Base-by-base conservation (phyloP, 805 yeast species). In the Lachancea meyersii region DNA sequence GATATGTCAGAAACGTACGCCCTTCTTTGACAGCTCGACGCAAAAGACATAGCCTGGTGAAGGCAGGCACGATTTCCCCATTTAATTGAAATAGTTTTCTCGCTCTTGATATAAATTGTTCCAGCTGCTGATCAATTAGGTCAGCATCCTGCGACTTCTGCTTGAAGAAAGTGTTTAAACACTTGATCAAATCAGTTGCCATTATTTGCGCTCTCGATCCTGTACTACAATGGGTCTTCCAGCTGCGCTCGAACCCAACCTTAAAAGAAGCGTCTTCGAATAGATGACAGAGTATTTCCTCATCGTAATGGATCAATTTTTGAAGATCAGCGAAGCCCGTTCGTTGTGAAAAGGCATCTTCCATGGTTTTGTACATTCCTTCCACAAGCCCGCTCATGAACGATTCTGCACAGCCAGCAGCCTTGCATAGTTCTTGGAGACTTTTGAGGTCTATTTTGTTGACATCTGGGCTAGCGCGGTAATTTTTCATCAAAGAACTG, bases 1-100 rank as follows among this genome's bases (percentile, higher is more conserved):
- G 14, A n/a, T 11, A 5, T 14, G 9, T 31, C 18, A 38, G 22
- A 20, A 36, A 36, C 11, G 23, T 3, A 18, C 19, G 23, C 33
- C 40, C 40, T 19, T 36, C 19, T 30, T 27, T 26, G 10, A 36
- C 13, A 5, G 40, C 32, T 19, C 33, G 17, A 18, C 40, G 32
- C 8, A 28, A 23, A 13, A 36, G 13, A 23, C 40, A 18, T n/a
- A 11, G 32, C 8, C 27, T 20, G 23, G 27, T 11, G 14, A 17
- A 28, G 11, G 31, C 22, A 13, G 22, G 20, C 11, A 18, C 19
- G 26, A 36, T 21, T 3, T 13, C 16, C 9, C 27, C 27, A 5
- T 16, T n/a, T 11, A 36, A 18, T 36, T 19, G 19, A 20, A 21
- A 36, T 4, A 36, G 18, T 14, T 27, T 24, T 3, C 17, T 19